Evolutionary conservation across 345 rosid genomes (phyloP), one percentile per base, ranked within the genome.

Genomic region (Boechera retrofracta): DNA sequence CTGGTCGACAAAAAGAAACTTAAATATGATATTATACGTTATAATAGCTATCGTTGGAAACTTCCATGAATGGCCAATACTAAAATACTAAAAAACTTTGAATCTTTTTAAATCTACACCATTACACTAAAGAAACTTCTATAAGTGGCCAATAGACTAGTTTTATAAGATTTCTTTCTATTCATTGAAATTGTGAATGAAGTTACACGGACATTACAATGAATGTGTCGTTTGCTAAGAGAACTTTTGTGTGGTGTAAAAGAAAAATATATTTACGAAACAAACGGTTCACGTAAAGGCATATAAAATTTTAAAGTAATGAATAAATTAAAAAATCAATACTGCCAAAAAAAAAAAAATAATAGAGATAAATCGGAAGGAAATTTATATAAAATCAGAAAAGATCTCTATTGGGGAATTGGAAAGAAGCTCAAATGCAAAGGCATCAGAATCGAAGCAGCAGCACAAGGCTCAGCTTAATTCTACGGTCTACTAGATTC

Each of bases 341-440:
- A 42, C 6, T 62, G 63, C 15, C 32, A 53, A 52, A 21, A 26
- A 13, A 35, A 6, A 36, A 36, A 36, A 36, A 4, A 5, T n/a
- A n/a, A n/a, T n/a, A n/a, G n/a, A n/a, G n/a, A n/a, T n/a, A 38
- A 38, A 67, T 2, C 4, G 29, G 16, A 47, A 42, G 7, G n/a
- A 28, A 11, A 70, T 31, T 5, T 42, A 42, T 73, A 77, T 77
- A 72, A 72, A 57, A 65, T 21, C 44, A 26, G 73, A 53, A 26
- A 44, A 32, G 13, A 52, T 21, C 49, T 21, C 49, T 9, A 11
- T 79, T 51, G 11, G 58, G 0, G 9, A 67, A 67, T 42, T 67
- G 70, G 78, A 73, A 77, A 77, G 65, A 77, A 69, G 65, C 2
- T 12, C 67, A 78, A 72, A 78, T 78, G 81, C 81, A 72, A 73